Percentiles rank a stretch among this genome's conserved stretches.
Conservation (phyloP, 805 yeast genomes). For the Candida anglica region DNA sequence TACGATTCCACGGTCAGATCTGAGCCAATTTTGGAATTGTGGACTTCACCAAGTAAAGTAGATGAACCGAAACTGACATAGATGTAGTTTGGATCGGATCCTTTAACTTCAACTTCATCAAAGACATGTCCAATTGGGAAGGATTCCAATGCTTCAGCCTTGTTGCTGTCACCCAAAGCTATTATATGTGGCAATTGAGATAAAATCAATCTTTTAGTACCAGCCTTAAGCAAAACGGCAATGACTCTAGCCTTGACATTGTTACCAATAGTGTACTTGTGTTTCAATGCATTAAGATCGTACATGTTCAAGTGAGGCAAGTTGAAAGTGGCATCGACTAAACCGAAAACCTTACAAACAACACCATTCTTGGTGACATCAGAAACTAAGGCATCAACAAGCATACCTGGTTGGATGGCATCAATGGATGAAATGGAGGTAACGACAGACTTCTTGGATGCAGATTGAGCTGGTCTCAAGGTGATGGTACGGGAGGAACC, state of each 20-base stretch:
- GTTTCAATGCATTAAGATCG: constrained; percentile 47
- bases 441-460: constrained; percentile 43
- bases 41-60: constrained; percentile 64
- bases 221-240: constrained; percentile 46
- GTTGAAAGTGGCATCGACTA: constrained; percentile 67
- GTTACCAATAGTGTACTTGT: constrained; percentile 65
- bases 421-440: constrained; percentile 68
- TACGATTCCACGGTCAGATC: constrained; percentile 44
- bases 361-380: constrained; percentile 61
- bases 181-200: constrained; percentile 59
- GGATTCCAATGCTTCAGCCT: constrained; percentile 43
- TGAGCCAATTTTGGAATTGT: constrained; percentile 63
- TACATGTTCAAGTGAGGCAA: constrained; percentile 58
- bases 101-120: constrained; percentile 56
- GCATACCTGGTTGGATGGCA: constrained; percentile 79
- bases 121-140: constrained; percentile 76
- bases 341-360: constrained; percentile 68
- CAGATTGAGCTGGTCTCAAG: constrained; percentile 41
- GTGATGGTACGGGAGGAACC: constrained; percentile 52
- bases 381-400: constrained; percentile 69
- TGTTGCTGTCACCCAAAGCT: constrained; percentile 22
- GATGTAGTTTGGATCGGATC: constrained; percentile 54
- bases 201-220: constrained; percentile 57
- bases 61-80: constrained; percentile 56
- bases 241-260: constrained; percentile 66